Evolutionary conservation across 75 land plant species (phyloP).

Genomic region (Selaginella moellendorffii): DNA sequence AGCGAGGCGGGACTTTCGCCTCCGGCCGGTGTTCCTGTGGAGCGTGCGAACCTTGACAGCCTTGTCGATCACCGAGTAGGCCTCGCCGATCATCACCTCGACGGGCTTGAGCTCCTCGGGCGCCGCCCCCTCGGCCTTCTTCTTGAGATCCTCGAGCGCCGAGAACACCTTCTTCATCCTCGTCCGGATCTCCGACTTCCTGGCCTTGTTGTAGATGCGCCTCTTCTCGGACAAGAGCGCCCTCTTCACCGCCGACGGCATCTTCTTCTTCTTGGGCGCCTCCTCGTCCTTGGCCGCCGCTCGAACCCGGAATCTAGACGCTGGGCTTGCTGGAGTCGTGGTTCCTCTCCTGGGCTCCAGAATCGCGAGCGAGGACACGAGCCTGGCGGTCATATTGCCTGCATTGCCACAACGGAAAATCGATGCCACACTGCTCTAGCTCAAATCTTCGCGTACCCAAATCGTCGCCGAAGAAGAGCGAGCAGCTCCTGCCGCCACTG

Average conservation of each 20-base stretch:
- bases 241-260: slow-evolving; percentile 76
- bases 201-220: slow-evolving; percentile 60
- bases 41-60: slow-evolving; percentile 59
- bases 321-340: no score
- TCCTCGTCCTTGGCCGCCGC: background rate
- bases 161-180: slow-evolving; percentile 88
- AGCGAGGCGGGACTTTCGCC: slow-evolving; percentile 80
- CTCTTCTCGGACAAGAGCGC: slow-evolving; percentile 73
- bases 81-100: slow-evolving; percentile 72
- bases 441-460: no score
- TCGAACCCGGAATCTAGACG: background rate
- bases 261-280: slow-evolving; percentile 27
- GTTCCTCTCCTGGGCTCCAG: no score
- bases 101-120: slow-evolving; percentile 56
- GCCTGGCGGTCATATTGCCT: no score
- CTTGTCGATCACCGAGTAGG: slow-evolving; percentile 75
- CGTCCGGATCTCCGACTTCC: slow-evolving; percentile 74
- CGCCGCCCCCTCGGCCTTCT: slow-evolving; percentile 35
- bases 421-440: no score
- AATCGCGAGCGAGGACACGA: no score
- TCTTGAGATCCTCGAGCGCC: slow-evolving; percentile 53
- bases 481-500: no score
- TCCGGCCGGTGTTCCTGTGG: slow-evolving; percentile 74
- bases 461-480: no score
- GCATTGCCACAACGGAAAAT: no score